These are phyloP conservation scores for Actinidia polygama DNA, from an alignment of 179 eudicot species.

Conservation along the genomic window DNA sequence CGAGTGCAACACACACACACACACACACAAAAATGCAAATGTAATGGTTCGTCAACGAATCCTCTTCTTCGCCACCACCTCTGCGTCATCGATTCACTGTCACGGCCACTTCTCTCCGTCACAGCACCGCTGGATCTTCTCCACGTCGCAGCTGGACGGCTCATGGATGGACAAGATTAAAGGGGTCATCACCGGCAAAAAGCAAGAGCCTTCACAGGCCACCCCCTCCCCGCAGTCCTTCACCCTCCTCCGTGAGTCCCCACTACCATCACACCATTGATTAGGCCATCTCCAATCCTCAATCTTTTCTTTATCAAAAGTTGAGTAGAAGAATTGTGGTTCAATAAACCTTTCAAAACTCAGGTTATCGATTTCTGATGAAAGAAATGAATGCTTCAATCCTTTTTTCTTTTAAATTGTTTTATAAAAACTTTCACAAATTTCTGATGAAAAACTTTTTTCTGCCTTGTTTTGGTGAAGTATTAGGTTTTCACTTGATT, in stretches of 20 bases:
- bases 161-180: constrained; percentile 81
- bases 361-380: neutral
- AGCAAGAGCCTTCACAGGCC: constrained; percentile 29
- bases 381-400: neutral
- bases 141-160: constrained; percentile 48
- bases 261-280: neutral
- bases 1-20: no score
- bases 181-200: constrained; percentile 70
- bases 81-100: neutral
- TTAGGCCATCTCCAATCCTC: neutral
- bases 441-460: no score
- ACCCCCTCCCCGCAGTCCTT: constrained; percentile 37
- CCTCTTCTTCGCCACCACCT: neutral
- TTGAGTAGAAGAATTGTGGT: neutral
- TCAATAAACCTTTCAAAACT: neutral
- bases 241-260: constrained; percentile 57
- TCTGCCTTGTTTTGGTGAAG: no score
- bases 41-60: constrained; percentile 23
- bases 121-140: constrained; percentile 53
- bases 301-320: neutral
- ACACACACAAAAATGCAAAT: no score
- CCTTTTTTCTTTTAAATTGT: no score
- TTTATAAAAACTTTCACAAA: no score
- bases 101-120: constrained; percentile 15
- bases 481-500: no score